Evolutionary conservation across 352 stramenopile species (phyloP), one percentile per base, ranked within the genome.

Genomic region (Phytopythium delawarense): DNA sequence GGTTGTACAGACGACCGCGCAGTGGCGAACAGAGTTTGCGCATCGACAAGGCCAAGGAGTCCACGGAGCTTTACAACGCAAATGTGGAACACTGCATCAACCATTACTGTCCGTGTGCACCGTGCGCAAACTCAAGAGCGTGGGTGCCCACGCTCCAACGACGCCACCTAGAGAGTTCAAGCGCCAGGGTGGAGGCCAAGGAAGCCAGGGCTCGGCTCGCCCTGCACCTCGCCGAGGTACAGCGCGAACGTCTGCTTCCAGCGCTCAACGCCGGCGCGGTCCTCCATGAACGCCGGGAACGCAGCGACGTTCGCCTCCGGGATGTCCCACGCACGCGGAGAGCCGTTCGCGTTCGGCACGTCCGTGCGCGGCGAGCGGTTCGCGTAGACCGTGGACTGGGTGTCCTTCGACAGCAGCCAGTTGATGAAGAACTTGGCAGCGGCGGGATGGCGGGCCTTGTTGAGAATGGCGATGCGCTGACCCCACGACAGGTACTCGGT

Each of bases 201-300:
- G 50, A 58, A 59, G 6, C 76, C 75, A 2, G 69, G 70, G 11
- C 65, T 79, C 40, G 74, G 68, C 62, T 75, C 58, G 64, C 72
- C 74, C 46, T 71, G 64, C 44, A 84, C 76, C 46, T 88, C 76
- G 32, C 74, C 75, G 54, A 88, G 76, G 79, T 84, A 87, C 37
- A 88, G 48, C 39, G 68, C 35, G 50, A 88, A 80, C 18, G 72
- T 88, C 50, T 62, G 30, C 42, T 70, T 70, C 57, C 72, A 71
- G 21, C 68, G 49, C 63, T 88, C 78, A 18, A 80, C 45, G 13
- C 48, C n/a, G 49, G 68, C 74, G 39, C 74, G 76, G 63, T 86
- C 72, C 44, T 68, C 70, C 76, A 86, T 86, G 63, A 80, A 88
- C 52, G 46, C 64, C 0, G 56, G 61, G 66, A 61, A 52, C 11